phyloP scores from a whole-genome alignment of 345 rosid species.

The Eucalyptus polyanthemos region DNA sequence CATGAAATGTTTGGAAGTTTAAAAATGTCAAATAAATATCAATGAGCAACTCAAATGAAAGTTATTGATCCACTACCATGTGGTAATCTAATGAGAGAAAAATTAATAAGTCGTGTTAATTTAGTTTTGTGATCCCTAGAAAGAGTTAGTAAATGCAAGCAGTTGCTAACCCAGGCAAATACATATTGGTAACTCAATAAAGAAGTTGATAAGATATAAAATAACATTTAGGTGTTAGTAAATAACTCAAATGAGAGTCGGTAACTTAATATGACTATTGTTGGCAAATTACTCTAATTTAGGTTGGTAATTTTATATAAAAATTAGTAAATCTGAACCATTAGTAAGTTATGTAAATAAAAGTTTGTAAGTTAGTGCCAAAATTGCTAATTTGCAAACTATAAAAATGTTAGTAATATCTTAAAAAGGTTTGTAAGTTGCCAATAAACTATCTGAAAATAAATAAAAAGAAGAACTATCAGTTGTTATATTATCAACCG shows the following conservation, averaged over 20 bases:
- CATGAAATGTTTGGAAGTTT: neutral
- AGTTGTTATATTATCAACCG: neutral
- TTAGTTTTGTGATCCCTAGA: neutral
- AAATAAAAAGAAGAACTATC: too few relatives aligned
- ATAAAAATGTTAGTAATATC: neutral
- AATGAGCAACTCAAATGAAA: neutral
- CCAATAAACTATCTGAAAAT: neutral
- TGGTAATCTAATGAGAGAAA: neutral
- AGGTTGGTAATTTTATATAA: neutral
- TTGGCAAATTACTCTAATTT: neutral
- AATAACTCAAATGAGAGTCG: neutral
- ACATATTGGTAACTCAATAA: neutral
- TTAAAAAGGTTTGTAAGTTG: neutral
- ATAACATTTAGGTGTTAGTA: neutral
- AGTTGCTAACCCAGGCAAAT: accelerated
- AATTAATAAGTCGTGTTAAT: neutral
- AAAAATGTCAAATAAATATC: neutral
- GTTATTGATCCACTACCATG: accelerated
- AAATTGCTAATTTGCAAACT: neutral
- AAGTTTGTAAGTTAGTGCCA: neutral
- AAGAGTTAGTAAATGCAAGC: neutral
- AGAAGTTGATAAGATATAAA: neutral
- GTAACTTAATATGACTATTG: neutral
- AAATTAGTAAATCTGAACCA: neutral
- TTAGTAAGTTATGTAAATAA: neutral